A percentile compares a stretch with the other conserved stretches of the same genome.
These are phyloP conservation scores for Datisca glomerata DNA, from an alignment of 306 rosid genomes.

Conservation along the genomic window DNA sequence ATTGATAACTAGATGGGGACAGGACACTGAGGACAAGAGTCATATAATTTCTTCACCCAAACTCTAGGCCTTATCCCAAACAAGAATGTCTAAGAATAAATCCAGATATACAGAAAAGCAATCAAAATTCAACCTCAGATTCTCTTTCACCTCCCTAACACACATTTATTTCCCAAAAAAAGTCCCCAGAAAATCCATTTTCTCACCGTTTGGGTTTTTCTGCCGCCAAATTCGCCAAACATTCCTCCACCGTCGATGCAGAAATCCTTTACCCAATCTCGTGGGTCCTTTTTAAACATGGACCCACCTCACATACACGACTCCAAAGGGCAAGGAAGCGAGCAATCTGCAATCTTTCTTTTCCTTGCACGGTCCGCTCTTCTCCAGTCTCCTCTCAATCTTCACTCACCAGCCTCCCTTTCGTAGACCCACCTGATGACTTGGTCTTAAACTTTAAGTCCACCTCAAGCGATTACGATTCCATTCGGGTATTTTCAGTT, in stretches of 20 bases:
- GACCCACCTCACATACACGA: constrained; percentile 40
- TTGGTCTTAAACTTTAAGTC: constrained; percentile 24
- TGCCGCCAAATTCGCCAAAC: neutral
- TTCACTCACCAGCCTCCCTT: too few species aligned
- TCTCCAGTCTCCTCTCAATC: constrained; percentile 11
- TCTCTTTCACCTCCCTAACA: too few species aligned
- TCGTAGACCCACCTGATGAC: too few species aligned
- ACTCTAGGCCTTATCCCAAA: too few species aligned
- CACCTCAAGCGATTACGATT: constrained; percentile 38
- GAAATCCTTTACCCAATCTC: neutral
- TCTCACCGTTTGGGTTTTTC: neutral
- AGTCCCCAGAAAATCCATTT: neutral
- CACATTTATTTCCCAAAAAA: too few species aligned
- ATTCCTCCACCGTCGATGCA: neutral
- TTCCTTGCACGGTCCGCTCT: constrained; percentile 25
- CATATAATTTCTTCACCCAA: too few species aligned
- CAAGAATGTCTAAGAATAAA: too few species aligned
- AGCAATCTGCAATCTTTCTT: constrained; percentile 21
- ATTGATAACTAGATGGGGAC: too few species aligned
- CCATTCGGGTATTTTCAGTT: neutral
- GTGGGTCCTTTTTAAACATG: constrained; percentile 29
- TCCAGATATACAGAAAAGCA: too few species aligned
- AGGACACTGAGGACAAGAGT: too few species aligned
- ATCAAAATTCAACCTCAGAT: too few species aligned
- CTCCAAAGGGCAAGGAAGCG: constrained; percentile 29